Base-by-base conservation (phyloP, 2,329 filamentous ascomycete genomes). In the Microdochium nivale region DNA sequence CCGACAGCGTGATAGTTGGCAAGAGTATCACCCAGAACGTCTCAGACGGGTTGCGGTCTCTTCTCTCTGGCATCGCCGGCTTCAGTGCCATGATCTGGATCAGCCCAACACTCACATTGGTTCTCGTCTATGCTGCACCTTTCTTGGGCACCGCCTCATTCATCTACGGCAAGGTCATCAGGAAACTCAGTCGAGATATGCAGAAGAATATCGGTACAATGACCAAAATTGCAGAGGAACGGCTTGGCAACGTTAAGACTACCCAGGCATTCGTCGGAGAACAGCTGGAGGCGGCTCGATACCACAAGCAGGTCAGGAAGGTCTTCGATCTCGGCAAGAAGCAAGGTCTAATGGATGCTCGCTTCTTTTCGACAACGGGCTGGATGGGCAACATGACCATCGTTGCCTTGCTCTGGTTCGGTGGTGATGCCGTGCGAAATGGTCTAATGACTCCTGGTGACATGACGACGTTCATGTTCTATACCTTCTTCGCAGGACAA, bases 1-100 rank as follows among this genome's bases (percentile, higher is more conserved):
- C 91, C 2, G 95, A 99, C 67, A 96, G 94, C 1, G 90, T 97
- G 63, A 95, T 99, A 63, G 94, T 99, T 51, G 94, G 92, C 65
- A 99, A 99, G 71, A 96, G 90, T 62, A 96, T 99, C 58, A 99
- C 94, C 0, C 92, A 97, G 65, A 99, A 99, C 65, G 74, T 99
- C 49, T 97, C 92, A 5, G 94, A 99, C 69, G 94, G 94, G n/a
- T 78, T 99, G 50, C 81, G 94, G 54, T 87, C 94, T 16, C 72
- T 94, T 30, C 92, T 99, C 55, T 96, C 90, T 59, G 94, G 94
- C 59, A 83, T 81, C 30, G 92, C 92, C 53, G 95, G 94, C 2
- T 88, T 99, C 61, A 81, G 81, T 49, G 84, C 95, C 67, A 99
- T 99, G 94, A 82, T 88, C n/a, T 97, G 90, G 77, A 88, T 96